A percentile compares a stretch with the other conserved stretches of the same genome.
Conservation (phyloP, 805 yeast genomes). For the Tetrapisispora phaffii region DNA sequence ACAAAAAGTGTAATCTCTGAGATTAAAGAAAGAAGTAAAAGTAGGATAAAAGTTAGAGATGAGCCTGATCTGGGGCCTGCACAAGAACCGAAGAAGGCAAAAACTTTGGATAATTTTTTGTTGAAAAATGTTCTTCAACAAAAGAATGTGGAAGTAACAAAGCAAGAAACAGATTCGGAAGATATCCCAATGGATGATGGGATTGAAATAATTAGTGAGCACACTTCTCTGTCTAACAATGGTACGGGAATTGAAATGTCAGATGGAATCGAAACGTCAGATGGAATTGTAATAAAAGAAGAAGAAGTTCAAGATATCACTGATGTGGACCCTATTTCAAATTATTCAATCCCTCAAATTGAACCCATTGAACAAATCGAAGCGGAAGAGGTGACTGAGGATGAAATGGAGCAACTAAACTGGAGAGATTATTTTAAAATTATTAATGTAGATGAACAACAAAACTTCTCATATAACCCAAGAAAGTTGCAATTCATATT, state of each 20-base stretch:
- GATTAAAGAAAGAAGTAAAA: slow-evolving; percentile 28
- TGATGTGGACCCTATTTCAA: not conserved
- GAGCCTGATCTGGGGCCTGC: not conserved
- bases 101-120: slow-evolving; percentile 13
- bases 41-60: slow-evolving; percentile 5
- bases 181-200: not conserved
- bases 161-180: not conserved
- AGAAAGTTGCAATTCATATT: slow-evolving; percentile 52
- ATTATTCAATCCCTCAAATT: not conserved
- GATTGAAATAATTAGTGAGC: no score
- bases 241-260: not conserved
- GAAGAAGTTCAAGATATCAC: not conserved
- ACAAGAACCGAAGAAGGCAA: slow-evolving; percentile 1
- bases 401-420: slow-evolving; percentile 28
- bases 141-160: not conserved
- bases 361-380: not conserved
- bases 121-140: not conserved
- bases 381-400: slow-evolving; percentile 11
- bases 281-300: not conserved
- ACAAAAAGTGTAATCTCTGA: slow-evolving; percentile 57
- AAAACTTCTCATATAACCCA: slow-evolving; percentile 51
- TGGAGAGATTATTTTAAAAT: slow-evolving; percentile 70
- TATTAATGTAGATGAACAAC: slow-evolving; percentile 56
- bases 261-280: not conserved
- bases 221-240: no score